A percentile compares a stretch with the other conserved stretches of the same genome.
Conservation (phyloP, 1,284 basidiomycete species). For the Pseudozyma sp. region DNA sequence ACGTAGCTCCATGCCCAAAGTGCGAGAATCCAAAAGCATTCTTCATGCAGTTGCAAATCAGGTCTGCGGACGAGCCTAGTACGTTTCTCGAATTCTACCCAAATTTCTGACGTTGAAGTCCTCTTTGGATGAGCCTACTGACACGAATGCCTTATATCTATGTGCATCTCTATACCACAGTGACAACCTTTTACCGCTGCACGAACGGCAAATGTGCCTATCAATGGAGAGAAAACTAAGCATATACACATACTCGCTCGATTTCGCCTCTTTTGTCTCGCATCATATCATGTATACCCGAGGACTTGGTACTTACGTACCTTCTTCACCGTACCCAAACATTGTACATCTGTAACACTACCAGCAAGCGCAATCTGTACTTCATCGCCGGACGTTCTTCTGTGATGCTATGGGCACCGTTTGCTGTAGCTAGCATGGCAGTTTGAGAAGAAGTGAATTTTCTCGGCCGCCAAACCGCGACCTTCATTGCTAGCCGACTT, state of each 20-base stretch:
- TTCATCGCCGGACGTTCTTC: neutral
- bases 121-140: too few relatives aligned
- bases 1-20: slow-evolving; percentile 77
- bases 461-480: neutral
- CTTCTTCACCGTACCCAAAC: too few relatives aligned
- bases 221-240: slow-evolving; percentile 64
- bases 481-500: neutral
- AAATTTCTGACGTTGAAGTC: neutral
- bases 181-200: slow-evolving; percentile 67
- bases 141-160: too few relatives aligned
- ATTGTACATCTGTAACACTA: too few relatives aligned
- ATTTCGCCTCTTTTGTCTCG: neutral
- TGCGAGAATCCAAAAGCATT: slow-evolving; percentile 90
- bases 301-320: neutral
- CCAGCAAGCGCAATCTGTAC: too few relatives aligned
- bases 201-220: slow-evolving; percentile 57
- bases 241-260: neutral
- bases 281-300: slow-evolving; percentile 1
- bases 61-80: slow-evolving; percentile 77
- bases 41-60: slow-evolving; percentile 95
- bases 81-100: slow-evolving; percentile 22
- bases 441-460: neutral
- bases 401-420: neutral
- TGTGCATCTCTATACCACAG: slow-evolving; percentile 25
- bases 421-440: neutral